Base-by-base conservation (phyloP, 179 eudicot species). In the Silene vulgaris region DNA sequence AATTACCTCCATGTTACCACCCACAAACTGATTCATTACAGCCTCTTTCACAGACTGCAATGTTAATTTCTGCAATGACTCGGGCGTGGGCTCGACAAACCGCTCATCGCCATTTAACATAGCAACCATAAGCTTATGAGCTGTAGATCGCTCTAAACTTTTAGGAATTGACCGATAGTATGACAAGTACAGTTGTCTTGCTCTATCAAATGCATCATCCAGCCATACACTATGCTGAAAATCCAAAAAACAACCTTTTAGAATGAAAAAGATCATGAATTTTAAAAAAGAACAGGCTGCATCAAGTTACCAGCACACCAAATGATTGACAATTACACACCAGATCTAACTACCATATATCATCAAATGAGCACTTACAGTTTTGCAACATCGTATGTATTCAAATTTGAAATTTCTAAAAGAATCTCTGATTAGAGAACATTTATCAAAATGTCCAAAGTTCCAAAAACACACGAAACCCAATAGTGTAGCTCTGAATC, bases 161-260 rank as follows among this genome's bases (percentile, higher is more conserved):
- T 96, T 93, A 28, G 99, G 99, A 74, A 96, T 91, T 65, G 99
- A 89, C 75, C 99, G 96, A 77, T 90, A 93, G 81, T 88, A 91
- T 54, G 99, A 93, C 85, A 93, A 76, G 85, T 96, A 96, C 76
- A 96, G 76, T 73, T 96, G 98, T 73, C 87, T 90, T 75, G 99
- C 97, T 83, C 99, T 88, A 81, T 96, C 99, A 80, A 93, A 91
- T 32, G 99, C 99, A 90, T 96, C 99, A 21, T 96, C 98, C 80
- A 96, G 82, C 99, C 99, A 96, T 56, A 96, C 99, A 74, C 99
- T 93, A 87, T 91, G 97, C 99, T 96, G 99, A 88, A 90, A 28
- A 63, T 79, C 76, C 80, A 69, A 40, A 43, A 45, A 80, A 79
- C 60, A 76, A 54, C 4, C 35, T 70, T 64, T 17, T 45, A 56